phyloP scores from a whole-genome alignment of 2,329 filamentous ascomycete species.

The Neonectria punicea region DNA sequence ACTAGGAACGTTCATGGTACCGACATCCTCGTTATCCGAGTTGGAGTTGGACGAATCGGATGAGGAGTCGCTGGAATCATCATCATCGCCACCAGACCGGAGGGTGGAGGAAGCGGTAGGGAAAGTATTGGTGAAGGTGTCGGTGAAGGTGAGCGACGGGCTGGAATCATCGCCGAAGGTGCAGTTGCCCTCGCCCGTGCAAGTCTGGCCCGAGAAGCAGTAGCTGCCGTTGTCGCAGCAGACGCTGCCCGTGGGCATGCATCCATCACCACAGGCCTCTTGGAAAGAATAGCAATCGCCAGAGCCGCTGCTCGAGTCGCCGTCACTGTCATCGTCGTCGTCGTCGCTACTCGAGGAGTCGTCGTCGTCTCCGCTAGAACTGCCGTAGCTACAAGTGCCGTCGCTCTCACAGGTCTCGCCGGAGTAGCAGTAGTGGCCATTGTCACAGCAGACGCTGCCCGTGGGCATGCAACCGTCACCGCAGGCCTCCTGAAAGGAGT shows the following conservation, averaged over 20 bases:
- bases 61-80: neutral
- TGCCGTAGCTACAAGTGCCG: slow-evolving; percentile 36
- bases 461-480: slow-evolving; percentile 42
- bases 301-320: slow-evolving; percentile 6
- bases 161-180: neutral
- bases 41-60: neutral
- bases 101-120: neutral
- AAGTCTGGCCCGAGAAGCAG: slow-evolving; percentile 39
- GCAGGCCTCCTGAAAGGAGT: slow-evolving; percentile 34
- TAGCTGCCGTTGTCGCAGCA: slow-evolving; percentile 39
- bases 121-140: neutral
- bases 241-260: slow-evolving; percentile 33
- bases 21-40: slow-evolving; percentile 21
- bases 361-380: slow-evolving; percentile 26
- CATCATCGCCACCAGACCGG: neutral
- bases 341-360: slow-evolving; percentile 13
- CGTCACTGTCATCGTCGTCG: slow-evolving; percentile 8
- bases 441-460: slow-evolving; percentile 41
- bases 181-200: slow-evolving; percentile 33
- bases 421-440: slow-evolving; percentile 45
- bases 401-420: slow-evolving; percentile 39
- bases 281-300: slow-evolving; percentile 18
- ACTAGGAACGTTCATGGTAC: slow-evolving; percentile 31
- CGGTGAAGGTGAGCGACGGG: neutral
- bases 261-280: slow-evolving; percentile 26